Percentiles rank a stretch among this genome's conserved stretches.
These are phyloP conservation scores for Backusella westeae DNA, from an alignment of 192 early-diverging fungal species.

Conservation along the genomic window DNA sequence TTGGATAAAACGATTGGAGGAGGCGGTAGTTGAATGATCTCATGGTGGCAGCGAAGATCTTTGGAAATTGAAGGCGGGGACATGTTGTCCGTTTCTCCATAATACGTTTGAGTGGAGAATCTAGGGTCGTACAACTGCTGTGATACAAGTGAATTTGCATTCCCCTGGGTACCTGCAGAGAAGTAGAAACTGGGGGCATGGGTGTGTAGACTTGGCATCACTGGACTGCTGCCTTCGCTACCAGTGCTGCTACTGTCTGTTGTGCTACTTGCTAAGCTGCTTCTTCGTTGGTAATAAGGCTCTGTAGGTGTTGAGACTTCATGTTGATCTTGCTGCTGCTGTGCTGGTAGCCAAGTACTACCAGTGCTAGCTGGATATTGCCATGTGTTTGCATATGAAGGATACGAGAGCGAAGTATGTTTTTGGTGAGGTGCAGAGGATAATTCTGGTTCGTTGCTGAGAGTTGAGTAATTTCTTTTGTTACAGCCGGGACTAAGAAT, in stretches of 20 bases:
- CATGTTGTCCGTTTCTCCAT: neutral
- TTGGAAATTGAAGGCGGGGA: neutral
- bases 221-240: neutral
- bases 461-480: neutral
- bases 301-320: neutral
- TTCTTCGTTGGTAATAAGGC: slow-evolving; percentile 1
- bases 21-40: neutral
- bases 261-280: slow-evolving; percentile 1
- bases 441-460: neutral
- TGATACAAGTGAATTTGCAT: neutral
- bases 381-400: neutral
- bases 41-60: neutral
- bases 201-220: neutral
- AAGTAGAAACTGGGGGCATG: neutral
- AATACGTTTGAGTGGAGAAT: slow-evolving; percentile 7
- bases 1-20: neutral
- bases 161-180: neutral
- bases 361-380: neutral
- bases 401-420: neutral
- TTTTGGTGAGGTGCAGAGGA: neutral
- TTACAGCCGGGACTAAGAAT: neutral
- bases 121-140: neutral
- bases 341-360: neutral
- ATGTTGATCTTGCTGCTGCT: too few species aligned
- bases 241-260: slow-evolving; percentile 1